Evolutionary conservation across 2,329 filamentous ascomycete species (phyloP), one percentile per base, ranked within the genome.

Genomic region (Talaromyces atroroseus): DNA sequence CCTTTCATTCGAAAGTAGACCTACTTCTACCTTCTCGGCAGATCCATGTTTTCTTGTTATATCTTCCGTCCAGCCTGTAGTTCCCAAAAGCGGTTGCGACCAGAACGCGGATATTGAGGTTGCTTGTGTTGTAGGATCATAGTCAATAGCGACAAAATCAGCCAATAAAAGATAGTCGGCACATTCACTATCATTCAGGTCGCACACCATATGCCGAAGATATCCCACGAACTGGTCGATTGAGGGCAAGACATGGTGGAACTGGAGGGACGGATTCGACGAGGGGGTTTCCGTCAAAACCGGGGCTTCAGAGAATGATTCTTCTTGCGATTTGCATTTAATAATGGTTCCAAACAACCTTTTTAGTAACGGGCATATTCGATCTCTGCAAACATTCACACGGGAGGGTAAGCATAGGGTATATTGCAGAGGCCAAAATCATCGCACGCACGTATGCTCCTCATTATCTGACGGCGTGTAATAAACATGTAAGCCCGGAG

Each of bases 401-500:
- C 32, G 10, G n/a, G 3, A 6, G 46, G 36, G 51, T 50, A 10
- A 59, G 60, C 52, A 59, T 20, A 49, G 20, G 2, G 24, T 20
- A 57, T 54, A 48, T 20, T 32, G n/a, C 38, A 16, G 46, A 34
- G 16, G 34, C 26, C n/a, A 24, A 42, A 0, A 42, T 16, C 46
- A 46, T 16, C 42, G 21, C 24, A 68, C 72, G 54, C 63, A 77
- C 73, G 69, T 65, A 23, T 64, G 56, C 5, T 62, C 68, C 24
- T 59, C 29, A 1, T 29, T 40, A 11, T 54, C 51, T 20, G 52
- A 47, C 0, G 88, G 87, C 0, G 87, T 88, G 68, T 86, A 91
- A 64, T 88, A 88, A 24, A 91, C 77, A 75, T 96, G 91, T 21
- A 97, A 75, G 2, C 92, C 92, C 0, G 92, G 86, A 1, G 90